Percentiles rank a stretch among this genome's conserved stretches.
Evolutionary conservation across 139 green algal species (phyloP).

Genomic region (Astrephomene gubernaculifera): DNA sequence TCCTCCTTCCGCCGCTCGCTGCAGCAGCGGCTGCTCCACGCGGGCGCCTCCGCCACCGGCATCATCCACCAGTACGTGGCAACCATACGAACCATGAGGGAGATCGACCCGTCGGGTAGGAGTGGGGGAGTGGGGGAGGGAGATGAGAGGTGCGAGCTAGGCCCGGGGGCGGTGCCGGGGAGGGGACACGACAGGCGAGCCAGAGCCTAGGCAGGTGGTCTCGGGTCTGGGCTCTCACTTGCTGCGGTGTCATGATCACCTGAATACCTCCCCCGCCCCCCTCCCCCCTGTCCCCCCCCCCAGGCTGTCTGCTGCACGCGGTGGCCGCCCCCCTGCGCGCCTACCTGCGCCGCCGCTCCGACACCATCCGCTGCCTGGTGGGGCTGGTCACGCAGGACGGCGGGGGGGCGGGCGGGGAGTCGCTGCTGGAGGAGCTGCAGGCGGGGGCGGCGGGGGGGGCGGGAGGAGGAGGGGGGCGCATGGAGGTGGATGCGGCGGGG

Average conservation of each 20-base stretch:
- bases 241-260: no score
- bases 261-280: not conserved
- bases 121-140: not conserved
- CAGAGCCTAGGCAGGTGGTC: no score
- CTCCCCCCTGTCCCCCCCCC: not conserved
- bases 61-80: constrained; percentile 94
- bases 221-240: no score
- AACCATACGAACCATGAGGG: constrained; percentile 80
- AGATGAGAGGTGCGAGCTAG: not conserved
- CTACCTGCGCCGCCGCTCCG: constrained; percentile 82
- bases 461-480: not conserved
- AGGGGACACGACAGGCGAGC: no score
- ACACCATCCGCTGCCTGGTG: constrained; percentile 96
- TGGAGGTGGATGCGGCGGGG: constrained; percentile 17
- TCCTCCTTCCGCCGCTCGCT: constrained; percentile 58
- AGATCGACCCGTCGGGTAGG: constrained; percentile 67
- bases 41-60: constrained; percentile 89
- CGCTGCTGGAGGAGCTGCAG: constrained; percentile 36
- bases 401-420: constrained; percentile 32
- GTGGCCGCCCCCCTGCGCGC: constrained; percentile 80
- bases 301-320: constrained; percentile 82
- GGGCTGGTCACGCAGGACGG: constrained; percentile 89
- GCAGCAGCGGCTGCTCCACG: constrained; percentile 81
- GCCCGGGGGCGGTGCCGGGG: not conserved
- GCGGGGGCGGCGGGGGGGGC: constrained; percentile 25